Evolutionary conservation across 139 green algal genomes (phyloP).

Genomic region (Chlorokybus atmophyticus): DNA sequence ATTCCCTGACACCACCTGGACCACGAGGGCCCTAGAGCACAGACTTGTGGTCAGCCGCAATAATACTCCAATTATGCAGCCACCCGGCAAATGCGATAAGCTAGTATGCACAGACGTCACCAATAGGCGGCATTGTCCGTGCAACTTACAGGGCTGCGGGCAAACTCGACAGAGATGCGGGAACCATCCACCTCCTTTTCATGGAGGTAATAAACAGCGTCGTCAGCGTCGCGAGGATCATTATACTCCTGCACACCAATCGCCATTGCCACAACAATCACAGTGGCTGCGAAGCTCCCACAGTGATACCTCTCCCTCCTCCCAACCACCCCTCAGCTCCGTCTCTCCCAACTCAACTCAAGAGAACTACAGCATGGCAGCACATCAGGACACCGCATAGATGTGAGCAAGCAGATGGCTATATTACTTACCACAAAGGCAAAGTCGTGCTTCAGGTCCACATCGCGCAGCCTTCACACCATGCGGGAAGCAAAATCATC

Average conservation of each 20-base stretch:
- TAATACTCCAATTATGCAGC: no score
- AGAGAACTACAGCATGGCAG: no score
- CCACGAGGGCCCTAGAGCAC: no score
- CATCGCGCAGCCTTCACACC: conserved; percentile 19
- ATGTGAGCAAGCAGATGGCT: background rate
- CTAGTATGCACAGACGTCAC: no score
- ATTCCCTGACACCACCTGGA: conserved; percentile 6
- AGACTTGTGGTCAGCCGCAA: no score
- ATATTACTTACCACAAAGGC: conserved; percentile 25
- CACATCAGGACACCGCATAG: conserved; percentile 3
- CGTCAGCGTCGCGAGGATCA: conserved; percentile 17
- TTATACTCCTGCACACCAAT: conserved; percentile 12
- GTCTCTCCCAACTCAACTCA: no score
- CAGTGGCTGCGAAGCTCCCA: no score
- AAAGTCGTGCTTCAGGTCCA: conserved; percentile 31
- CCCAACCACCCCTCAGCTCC: no score
- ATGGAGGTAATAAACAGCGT: conserved; percentile 17
- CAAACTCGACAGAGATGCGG: conserved; percentile 27
- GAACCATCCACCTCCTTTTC: conserved; percentile 23
- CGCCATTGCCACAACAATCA: background rate
- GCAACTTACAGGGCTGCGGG: no score
- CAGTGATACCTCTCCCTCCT: no score
- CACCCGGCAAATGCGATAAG: no score
- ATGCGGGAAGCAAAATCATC: background rate
- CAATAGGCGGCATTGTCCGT: no score